Conservation (phyloP, 2,329 filamentous ascomycete genomes). For the Talaromyces sp. region DNA sequence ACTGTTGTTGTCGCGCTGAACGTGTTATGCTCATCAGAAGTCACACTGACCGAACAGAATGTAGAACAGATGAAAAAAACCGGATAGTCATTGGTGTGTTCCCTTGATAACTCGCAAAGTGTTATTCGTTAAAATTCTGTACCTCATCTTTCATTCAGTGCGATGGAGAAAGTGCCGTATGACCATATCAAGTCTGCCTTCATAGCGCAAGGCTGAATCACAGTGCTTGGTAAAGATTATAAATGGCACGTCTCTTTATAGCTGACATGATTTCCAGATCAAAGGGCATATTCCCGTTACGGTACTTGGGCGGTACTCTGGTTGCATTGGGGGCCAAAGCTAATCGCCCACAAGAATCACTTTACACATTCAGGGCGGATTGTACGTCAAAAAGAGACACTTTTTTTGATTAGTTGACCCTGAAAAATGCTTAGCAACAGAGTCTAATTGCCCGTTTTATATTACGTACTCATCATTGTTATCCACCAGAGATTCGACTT, state of each 20-base stretch:
- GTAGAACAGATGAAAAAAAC: no score
- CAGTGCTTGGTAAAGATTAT: background rate
- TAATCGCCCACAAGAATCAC: background rate
- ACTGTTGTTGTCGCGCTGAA: no score
- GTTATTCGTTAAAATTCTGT: no score
- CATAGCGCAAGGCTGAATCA: background rate
- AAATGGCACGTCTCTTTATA: background rate
- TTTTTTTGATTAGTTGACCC: no score
- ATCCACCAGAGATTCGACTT: background rate
- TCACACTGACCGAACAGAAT: no score
- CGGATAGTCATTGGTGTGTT: no score
- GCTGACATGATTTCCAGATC: background rate
- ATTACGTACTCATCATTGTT: background rate
- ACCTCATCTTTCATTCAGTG: no score
- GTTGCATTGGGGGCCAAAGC: constrained; percentile 8
- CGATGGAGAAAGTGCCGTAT: no score
- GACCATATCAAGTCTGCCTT: background rate
- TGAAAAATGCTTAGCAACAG: background rate
- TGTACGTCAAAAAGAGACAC: background rate
- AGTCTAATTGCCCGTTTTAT: background rate
- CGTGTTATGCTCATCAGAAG: no score
- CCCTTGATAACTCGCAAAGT: no score
- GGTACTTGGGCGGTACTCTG: background rate
- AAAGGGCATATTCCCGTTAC: background rate
- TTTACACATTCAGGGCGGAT: background rate